Conservation (phyloP, 108 stramenopile species). For the Fragilaria crotonensis region DNA sequence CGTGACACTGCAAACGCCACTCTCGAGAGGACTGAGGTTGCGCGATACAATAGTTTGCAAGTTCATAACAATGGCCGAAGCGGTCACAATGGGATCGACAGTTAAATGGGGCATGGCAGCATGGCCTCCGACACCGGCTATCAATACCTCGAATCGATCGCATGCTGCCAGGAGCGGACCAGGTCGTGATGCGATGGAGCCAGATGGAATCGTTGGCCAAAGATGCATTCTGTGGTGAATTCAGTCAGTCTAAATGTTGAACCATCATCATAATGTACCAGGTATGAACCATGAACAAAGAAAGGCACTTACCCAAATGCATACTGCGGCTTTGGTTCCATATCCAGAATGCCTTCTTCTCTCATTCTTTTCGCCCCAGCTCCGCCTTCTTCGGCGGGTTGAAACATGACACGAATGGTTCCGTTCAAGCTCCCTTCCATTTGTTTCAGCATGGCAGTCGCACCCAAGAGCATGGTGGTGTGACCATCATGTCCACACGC, state of each 20-base stretch:
- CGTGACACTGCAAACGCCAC: conserved; percentile 67
- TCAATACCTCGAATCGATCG: conserved; percentile 71
- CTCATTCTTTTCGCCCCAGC: conserved; percentile 85
- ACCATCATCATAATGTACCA: too few species aligned
- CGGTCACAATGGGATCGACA: conserved; percentile 81
- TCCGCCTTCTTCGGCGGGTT: conserved; percentile 90
- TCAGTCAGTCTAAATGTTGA: too few species aligned
- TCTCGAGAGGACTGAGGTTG: conserved; percentile 59
- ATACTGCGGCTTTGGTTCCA: conserved; percentile 44
- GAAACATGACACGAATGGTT: conserved; percentile 55
- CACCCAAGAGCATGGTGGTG: conserved; percentile 83
- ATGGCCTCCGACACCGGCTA: conserved; percentile 89
- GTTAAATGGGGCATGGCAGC: conserved; percentile 87
- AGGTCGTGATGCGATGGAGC: conserved; percentile 59
- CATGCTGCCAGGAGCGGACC: conserved; percentile 79
- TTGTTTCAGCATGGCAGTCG: conserved; percentile 56
- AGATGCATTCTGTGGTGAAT: too few species aligned
- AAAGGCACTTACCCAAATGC: conserved; percentile 49
- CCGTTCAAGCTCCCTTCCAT: conserved; percentile 50
- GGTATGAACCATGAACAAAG: neutral
- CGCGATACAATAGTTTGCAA: conserved; percentile 81
- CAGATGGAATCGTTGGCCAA: conserved; percentile 50
- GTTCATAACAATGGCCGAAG: conserved; percentile 70
- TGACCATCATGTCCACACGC: conserved; percentile 96
- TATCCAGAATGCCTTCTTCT: conserved; percentile 73